phyloP scores from a whole-genome alignment of 352 stramenopile genomes.

The Phytophthora parvispora region DNA sequence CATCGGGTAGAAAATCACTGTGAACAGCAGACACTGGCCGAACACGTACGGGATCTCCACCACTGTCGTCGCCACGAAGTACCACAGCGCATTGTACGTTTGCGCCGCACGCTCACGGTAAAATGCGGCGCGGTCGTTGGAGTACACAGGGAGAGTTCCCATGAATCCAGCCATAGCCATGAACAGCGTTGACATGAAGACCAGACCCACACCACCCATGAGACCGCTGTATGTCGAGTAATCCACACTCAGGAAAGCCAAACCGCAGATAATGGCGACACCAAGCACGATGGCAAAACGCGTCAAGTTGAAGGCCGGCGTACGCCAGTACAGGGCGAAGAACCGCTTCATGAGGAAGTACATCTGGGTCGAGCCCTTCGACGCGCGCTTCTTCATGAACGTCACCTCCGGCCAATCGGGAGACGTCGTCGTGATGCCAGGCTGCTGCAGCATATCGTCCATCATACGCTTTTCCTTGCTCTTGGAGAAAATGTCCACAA shows the following conservation, averaged over 20 bases:
- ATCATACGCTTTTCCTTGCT: conserved; percentile 30
- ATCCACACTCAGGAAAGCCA: conserved; percentile 48
- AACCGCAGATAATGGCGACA: conserved; percentile 72
- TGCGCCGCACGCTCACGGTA: conserved; percentile 88
- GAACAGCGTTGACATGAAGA: conserved; percentile 85
- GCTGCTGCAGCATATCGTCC: conserved; percentile 21
- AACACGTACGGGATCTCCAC: conserved; percentile 76
- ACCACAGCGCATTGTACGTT: conserved; percentile 81
- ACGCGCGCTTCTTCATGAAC: conserved; percentile 39
- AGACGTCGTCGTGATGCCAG: conserved; percentile 21
- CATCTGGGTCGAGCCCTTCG: conserved; percentile 23
- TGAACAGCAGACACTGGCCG: conserved; percentile 47
- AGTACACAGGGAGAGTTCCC: too few species aligned
- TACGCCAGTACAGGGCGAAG: conserved; percentile 51
- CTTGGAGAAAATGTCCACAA: conserved; percentile 39
- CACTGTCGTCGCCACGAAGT: conserved; percentile 77
- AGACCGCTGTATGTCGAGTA: conserved; percentile 38
- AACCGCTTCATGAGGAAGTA: conserved; percentile 32
- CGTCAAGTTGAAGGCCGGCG: conserved; percentile 78
- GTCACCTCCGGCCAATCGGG: conserved; percentile 28
- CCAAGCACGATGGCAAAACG: conserved; percentile 61
- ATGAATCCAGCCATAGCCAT: conserved; percentile 75
- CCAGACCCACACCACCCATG: conserved; percentile 61
- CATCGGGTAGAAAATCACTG: conserved; percentile 55
- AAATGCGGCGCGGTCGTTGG: conserved; percentile 88